phyloP scores from a whole-genome alignment of 1,284 basidiomycete genomes.

The Nidula niveotomentosa region DNA sequence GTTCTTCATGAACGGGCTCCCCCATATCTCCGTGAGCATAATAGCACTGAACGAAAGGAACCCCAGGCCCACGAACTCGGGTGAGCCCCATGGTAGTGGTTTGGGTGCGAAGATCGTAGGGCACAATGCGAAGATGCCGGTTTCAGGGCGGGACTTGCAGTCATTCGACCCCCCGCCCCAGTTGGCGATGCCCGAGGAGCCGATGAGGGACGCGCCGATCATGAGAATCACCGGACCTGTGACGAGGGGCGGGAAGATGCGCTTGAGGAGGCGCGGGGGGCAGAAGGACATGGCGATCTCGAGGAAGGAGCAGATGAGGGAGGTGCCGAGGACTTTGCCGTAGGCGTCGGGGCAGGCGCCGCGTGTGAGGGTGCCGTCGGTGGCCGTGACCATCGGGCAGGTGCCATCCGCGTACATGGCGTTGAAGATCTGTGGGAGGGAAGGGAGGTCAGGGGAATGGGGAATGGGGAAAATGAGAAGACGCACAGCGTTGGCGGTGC shows the following conservation, averaged over 20 bases:
- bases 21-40: slow-evolving; percentile 76
- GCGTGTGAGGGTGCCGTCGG: slow-evolving; percentile 61
- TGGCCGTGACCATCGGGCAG: slow-evolving; percentile 59
- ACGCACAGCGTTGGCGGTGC: slow-evolving; percentile 68
- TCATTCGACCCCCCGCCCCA: slow-evolving; percentile 84
- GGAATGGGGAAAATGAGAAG: too few relatives aligned
- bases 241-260: slow-evolving; percentile 81
- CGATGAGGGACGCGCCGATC: slow-evolving; percentile 78
- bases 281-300: slow-evolving; percentile 81
- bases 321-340: slow-evolving; percentile 76
- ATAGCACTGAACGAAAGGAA: slow-evolving; percentile 83
- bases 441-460: too few relatives aligned
- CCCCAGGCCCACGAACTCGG: slow-evolving; percentile 83
- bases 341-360: slow-evolving; percentile 80
- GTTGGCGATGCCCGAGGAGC: slow-evolving; percentile 71
- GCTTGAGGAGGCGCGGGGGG: slow-evolving; percentile 59
- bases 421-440: slow-evolving; percentile 68
- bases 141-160: slow-evolving; percentile 57
- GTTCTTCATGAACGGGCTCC: slow-evolving; percentile 83
- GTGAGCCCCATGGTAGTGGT: slow-evolving; percentile 68
- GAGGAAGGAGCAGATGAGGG: slow-evolving; percentile 77
- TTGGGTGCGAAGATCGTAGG: slow-evolving; percentile 66
- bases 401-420: slow-evolving; percentile 80
- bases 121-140: slow-evolving; percentile 69
- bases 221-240: slow-evolving; percentile 78